Percentiles rank a stretch among this genome's conserved stretches.
These are phyloP conservation scores for Helotiales sp. DNA, from an alignment of 2,329 filamentous ascomycete species.

Conservation along the genomic window DNA sequence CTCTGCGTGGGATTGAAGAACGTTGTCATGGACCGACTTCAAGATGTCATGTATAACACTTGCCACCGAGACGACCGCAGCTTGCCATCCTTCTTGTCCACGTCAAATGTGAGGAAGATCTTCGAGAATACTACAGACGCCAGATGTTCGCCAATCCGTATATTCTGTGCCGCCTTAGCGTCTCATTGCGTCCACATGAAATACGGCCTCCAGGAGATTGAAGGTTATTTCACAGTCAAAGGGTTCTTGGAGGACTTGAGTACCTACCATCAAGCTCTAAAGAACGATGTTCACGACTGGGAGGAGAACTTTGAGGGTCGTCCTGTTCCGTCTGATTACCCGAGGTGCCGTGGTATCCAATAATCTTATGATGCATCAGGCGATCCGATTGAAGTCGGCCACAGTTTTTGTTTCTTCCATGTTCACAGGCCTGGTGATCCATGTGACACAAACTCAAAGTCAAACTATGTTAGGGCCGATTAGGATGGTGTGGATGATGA, in stretches of 20 bases:
- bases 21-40: slow-evolving; percentile 7
- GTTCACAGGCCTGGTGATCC: not conserved
- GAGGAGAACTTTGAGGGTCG: not conserved
- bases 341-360: not conserved
- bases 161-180: not conserved
- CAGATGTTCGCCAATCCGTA: not conserved
- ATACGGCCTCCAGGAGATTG: not conserved
- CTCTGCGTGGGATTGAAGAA: slow-evolving; percentile 3
- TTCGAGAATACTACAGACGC: not conserved
- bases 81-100: not conserved
- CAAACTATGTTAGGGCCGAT: not conserved
- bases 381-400: not conserved
- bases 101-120: not conserved
- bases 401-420: slow-evolving; percentile 2
- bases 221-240: not conserved
- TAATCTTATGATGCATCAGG: not conserved
- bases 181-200: not conserved
- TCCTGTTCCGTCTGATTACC: not conserved
- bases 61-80: not conserved
- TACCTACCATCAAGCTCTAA: not conserved
- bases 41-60: slow-evolving; percentile 4
- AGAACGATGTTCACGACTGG: not conserved
- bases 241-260: slow-evolving; percentile 6
- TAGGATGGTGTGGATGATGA: not conserved
- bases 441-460: not conserved